Evolutionary conservation across 768 basidiomycete genomes (phyloP).

Genomic region (Crassisporium funariophilum): DNA sequence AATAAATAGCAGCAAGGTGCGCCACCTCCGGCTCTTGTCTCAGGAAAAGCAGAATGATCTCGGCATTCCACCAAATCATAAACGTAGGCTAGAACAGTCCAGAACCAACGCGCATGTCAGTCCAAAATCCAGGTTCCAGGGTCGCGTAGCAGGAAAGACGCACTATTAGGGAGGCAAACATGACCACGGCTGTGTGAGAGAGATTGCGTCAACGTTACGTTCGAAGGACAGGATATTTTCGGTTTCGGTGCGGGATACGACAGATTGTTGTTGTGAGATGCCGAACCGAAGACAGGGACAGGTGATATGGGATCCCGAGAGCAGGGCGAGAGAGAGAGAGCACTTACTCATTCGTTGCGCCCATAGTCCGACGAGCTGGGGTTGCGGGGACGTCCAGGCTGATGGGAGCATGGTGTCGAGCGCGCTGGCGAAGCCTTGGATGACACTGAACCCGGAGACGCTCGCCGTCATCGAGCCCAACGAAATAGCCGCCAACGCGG

Average conservation of each 20-base stretch:
- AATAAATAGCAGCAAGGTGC: slow-evolving; percentile 67
- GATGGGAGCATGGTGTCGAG: slow-evolving; percentile 90
- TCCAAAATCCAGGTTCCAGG: background rate
- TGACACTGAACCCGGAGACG: slow-evolving; percentile 71
- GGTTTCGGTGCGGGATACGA: too few species aligned
- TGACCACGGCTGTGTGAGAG: slow-evolving; percentile 55
- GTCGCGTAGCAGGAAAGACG: slow-evolving; percentile 29
- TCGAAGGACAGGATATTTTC: too few species aligned
- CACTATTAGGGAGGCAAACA: slow-evolving; percentile 60
- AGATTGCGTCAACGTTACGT: too few species aligned
- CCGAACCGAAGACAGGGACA: too few species aligned
- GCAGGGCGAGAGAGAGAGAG: slow-evolving; percentile 3
- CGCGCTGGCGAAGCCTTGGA: slow-evolving; percentile 80
- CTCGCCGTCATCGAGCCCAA: slow-evolving; percentile 71
- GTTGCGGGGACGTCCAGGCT: slow-evolving; percentile 87
- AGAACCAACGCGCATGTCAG: slow-evolving; percentile 34
- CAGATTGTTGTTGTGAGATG: too few species aligned
- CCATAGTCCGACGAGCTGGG: slow-evolving; percentile 87
- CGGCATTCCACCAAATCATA: slow-evolving; percentile 80
- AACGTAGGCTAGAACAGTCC: slow-evolving; percentile 43
- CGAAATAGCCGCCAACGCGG: slow-evolving; percentile 81
- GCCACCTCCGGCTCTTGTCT: slow-evolving; percentile 83
- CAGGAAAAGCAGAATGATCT: slow-evolving; percentile 68
- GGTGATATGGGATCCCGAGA: background rate
- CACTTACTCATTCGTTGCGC: slow-evolving; percentile 77